Percentiles rank a stretch among this genome's conserved stretches.
These are phyloP conservation scores for Peniophora sp. DNA, from an alignment of 1,284 basidiomycete species.

Conservation along the genomic window DNA sequence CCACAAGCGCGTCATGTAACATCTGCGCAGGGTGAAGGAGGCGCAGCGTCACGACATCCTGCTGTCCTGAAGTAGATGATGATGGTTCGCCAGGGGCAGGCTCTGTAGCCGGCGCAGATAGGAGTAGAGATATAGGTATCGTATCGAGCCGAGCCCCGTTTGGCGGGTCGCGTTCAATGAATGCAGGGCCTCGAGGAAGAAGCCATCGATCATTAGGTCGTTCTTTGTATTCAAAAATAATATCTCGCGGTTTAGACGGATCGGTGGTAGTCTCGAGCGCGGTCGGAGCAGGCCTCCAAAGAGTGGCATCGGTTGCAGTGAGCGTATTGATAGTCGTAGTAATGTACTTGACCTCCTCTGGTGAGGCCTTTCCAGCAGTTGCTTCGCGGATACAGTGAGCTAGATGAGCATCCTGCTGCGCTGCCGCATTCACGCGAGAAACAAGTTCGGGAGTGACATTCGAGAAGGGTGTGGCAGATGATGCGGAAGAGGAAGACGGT, in stretches of 20 bases:
- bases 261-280: constrained; percentile 5
- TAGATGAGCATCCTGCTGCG: constrained; percentile 53
- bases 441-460: constrained; percentile 49
- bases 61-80: constrained; percentile 10
- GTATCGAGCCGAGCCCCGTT: constrained; percentile 14
- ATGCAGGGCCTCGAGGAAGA: constrained; percentile 49
- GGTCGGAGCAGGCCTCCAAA: constrained; percentile 1
- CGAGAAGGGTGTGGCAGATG: constrained; percentile 33
- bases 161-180: constrained; percentile 31
- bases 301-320: constrained; percentile 17
- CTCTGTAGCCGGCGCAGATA: constrained; percentile 20
- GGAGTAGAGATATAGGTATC: constrained; percentile 29
- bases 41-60: constrained; percentile 37
- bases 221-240: constrained; percentile 65
- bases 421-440: constrained; percentile 55
- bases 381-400: constrained; percentile 56
- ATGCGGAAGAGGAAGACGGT: constrained; percentile 27
- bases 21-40: constrained; percentile 35
- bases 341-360: constrained; percentile 57
- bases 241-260: constrained; percentile 44
- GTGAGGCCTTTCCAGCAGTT: constrained; percentile 46
- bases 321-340: constrained; percentile 57
- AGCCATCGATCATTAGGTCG: constrained; percentile 51
- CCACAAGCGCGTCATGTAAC: constrained; percentile 45
- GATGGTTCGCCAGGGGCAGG: not conserved